These are phyloP conservation scores for Eucalyptus grandis DNA, from an alignment of 345 rosid species.

Conservation along the genomic window DNA sequence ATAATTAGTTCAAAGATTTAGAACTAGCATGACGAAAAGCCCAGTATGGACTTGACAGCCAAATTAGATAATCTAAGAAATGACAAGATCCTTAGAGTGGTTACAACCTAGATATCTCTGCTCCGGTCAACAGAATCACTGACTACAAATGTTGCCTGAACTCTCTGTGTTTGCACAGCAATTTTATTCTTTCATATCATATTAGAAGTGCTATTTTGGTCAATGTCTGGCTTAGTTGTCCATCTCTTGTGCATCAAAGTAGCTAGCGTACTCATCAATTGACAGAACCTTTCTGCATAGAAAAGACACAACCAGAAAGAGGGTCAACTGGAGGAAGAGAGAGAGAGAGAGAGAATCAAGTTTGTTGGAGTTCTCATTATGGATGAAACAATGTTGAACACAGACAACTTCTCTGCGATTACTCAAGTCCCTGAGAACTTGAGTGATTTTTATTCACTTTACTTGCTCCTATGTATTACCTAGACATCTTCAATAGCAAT, in stretches of 20 bases:
- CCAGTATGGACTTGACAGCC: neutral
- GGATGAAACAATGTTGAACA: no score
- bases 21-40: neutral
- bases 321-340: neutral
- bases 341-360: no score
- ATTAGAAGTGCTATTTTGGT: neutral
- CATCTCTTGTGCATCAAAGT: constrained; percentile 61
- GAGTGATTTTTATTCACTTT: no score
- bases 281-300: constrained; percentile 69
- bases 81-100: neutral
- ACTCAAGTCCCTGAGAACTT: no score
- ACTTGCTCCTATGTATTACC: no score
- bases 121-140: constrained; percentile 93
- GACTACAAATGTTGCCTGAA: constrained; percentile 69
- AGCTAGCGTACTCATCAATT: constrained; percentile 67
- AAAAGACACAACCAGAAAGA: neutral
- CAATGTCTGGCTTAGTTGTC: constrained; percentile 13
- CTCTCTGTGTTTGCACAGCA: constrained; percentile 26
- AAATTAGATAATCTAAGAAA: neutral
- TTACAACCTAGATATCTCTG: constrained; percentile 67
- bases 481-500: no score
- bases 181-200: constrained; percentile 1
- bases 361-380: no score
- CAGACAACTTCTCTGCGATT: no score
- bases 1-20: neutral